A percentile compares a stretch with the other conserved stretches of the same genome.
Conservation (phyloP, 768 basidiomycete species). For the Trametes maxima region DNA sequence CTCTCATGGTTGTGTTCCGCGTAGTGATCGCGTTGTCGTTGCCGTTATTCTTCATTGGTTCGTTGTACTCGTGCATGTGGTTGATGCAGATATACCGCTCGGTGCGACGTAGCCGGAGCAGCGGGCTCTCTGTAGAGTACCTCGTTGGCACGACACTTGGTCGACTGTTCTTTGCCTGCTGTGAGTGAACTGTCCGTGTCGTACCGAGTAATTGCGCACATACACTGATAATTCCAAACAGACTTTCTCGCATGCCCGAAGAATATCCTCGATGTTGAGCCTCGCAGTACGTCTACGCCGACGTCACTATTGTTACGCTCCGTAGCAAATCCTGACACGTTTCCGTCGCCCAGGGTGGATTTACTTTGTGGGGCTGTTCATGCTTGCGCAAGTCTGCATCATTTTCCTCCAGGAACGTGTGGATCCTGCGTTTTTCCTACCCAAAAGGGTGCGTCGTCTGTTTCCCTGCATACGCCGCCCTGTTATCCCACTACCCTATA, state of each 20-base stretch:
- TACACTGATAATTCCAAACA: slow-evolving; percentile 34
- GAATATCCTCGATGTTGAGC: slow-evolving; percentile 83
- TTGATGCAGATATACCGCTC: slow-evolving; percentile 83
- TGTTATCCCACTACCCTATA: too few species aligned
- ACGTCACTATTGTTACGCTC: not conserved
- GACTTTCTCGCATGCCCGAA: slow-evolving; percentile 83
- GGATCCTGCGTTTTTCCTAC: slow-evolving; percentile 85
- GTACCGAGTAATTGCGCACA: not conserved
- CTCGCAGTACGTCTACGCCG: slow-evolving; percentile 54
- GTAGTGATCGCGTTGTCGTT: slow-evolving; percentile 70
- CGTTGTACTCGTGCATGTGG: slow-evolving; percentile 83
- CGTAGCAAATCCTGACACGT: not conserved
- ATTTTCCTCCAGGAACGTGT: slow-evolving; percentile 74
- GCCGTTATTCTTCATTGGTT: slow-evolving; percentile 63
- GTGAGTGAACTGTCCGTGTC: slow-evolving; percentile 51
- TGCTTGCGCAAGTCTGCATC: slow-evolving; percentile 61
- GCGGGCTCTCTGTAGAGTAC: slow-evolving; percentile 70
- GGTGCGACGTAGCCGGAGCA: slow-evolving; percentile 65
- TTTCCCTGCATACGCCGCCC: too few species aligned
- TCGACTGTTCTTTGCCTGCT: slow-evolving; percentile 69
- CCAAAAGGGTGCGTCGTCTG: slow-evolving; percentile 53
- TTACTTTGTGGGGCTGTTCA: slow-evolving; percentile 57
- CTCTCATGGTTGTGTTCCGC: slow-evolving; percentile 72
- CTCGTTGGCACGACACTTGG: slow-evolving; percentile 76
- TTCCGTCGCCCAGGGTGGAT: slow-evolving; percentile 56